Conservation (phyloP, 1,284 basidiomycete genomes). For the Pseudozyma hubeiensis region DNA sequence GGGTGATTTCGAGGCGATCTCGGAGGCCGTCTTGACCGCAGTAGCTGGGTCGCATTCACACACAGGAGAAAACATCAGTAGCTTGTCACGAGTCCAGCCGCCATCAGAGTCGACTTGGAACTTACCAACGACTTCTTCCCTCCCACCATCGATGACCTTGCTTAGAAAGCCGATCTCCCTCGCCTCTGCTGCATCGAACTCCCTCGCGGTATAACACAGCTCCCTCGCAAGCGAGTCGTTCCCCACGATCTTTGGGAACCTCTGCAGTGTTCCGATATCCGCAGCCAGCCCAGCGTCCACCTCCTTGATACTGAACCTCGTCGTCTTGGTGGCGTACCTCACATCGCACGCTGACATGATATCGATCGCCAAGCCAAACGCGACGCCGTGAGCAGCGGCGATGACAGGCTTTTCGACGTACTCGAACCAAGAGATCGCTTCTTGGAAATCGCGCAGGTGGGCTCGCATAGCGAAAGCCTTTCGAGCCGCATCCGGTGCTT, state of each 20-base stretch:
- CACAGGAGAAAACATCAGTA: neutral
- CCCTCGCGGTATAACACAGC: constrained; percentile 80
- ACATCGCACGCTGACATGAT: constrained; percentile 85
- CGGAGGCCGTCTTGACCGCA: constrained; percentile 77
- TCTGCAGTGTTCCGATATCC: constrained; percentile 88
- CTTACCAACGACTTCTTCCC: constrained; percentile 71
- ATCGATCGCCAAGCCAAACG: constrained; percentile 80
- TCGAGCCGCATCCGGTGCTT: constrained; percentile 59
- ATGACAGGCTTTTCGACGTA: constrained; percentile 86
- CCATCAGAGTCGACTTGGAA: neutral
- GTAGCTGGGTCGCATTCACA: constrained; percentile 67
- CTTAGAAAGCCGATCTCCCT: constrained; percentile 81
- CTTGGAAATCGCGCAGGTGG: constrained; percentile 66
- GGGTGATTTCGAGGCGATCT: constrained; percentile 83
- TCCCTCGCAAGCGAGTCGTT: constrained; percentile 84
- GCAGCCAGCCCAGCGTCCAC: constrained; percentile 89
- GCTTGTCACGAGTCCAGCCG: neutral
- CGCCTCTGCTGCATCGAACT: constrained; percentile 80
- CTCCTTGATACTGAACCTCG: constrained; percentile 84
- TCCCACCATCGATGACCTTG: constrained; percentile 77
- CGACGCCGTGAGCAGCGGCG: constrained; percentile 81
- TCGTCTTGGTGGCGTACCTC: constrained; percentile 77
- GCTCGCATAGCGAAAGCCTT: constrained; percentile 55
- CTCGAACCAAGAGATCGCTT: constrained; percentile 70
- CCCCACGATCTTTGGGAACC: constrained; percentile 82